Percentiles rank a stretch among this genome's conserved stretches.
phyloP scores from a whole-genome alignment of 352 stramenopile species.

The Phytopythium aichiense region DNA sequence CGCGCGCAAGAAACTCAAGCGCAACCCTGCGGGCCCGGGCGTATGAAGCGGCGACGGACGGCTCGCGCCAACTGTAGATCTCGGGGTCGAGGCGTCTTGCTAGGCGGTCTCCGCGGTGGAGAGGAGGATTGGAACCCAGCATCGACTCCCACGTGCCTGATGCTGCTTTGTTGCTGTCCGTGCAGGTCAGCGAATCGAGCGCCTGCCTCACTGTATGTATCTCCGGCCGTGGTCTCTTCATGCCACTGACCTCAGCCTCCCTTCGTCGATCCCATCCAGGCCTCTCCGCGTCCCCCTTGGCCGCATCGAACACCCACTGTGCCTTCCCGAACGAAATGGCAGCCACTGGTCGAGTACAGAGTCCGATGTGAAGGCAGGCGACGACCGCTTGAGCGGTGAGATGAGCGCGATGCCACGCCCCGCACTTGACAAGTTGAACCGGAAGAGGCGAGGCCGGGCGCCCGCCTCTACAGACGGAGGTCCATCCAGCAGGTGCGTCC shows the following conservation, averaged over 20 bases:
- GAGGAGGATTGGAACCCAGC: not conserved
- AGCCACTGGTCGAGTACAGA: too few relatives aligned
- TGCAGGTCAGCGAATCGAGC: too few relatives aligned
- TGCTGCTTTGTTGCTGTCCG: not conserved
- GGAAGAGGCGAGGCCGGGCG: not conserved
- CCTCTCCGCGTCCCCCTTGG: too few relatives aligned
- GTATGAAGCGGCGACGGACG: not conserved
- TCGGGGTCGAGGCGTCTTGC: not conserved
- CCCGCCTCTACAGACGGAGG: not conserved
- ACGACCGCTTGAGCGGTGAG: too few relatives aligned
- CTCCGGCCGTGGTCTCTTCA: too few relatives aligned
- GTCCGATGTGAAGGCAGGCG: too few relatives aligned
- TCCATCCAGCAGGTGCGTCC: not conserved
- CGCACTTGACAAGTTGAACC: not conserved
- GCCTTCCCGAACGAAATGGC: too few relatives aligned
- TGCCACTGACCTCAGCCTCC: too few relatives aligned
- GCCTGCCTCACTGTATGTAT: not conserved
- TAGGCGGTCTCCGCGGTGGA: not conserved
- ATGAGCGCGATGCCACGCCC: too few relatives aligned
- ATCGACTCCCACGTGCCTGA: not conserved
- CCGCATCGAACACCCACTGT: too few relatives aligned
- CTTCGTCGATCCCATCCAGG: too few relatives aligned
- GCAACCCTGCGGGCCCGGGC: not conserved
- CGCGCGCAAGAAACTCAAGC: slow-evolving; percentile 43
- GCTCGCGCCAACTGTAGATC: not conserved